Base-by-base conservation (phyloP, 257 asterid species). In the Mitragyna speciosa region DNA sequence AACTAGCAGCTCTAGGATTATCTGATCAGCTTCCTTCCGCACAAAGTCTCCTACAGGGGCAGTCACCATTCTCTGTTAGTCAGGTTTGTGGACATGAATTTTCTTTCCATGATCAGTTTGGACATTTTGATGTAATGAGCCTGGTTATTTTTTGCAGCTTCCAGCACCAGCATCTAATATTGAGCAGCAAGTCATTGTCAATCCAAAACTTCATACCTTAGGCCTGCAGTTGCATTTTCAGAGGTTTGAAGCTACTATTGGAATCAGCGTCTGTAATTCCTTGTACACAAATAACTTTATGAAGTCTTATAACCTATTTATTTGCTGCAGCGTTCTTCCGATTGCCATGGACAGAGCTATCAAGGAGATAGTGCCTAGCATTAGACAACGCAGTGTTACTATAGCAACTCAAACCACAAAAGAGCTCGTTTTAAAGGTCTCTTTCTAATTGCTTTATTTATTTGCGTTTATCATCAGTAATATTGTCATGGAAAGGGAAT, bases 391-490 rank as follows among this genome's bases (percentile, higher is more conserved):
- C 51, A 96, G 99, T 86, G 99, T 96, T 80, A 90, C 97, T 74
- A 94, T 96, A 78, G 98, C 99, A 79, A 91, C 98, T 82, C 98
- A 90, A 86, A 96, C 99, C 26, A 89, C 99, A 17, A 96, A 92
- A 87, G 99, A 96, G 82, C 97, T 96, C 78, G 99, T 96, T 83
- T 72, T 90, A 87, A 96, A 94, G 97, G 99, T 96, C 52, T 85
- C 30, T 66, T 56, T 73, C 64, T 30, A 7, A 26, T 36, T 39
- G 33, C 66, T 22, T 36, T 36, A 36, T 36, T 61, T 47, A 12
- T 70, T 43, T 36, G 22, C 26, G 41, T 65, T 33, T 39, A 9
- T 16, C 73, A 24, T 24, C 6, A 12, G 22, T 65, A 19, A 5
- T 19, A 20, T 51, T 70, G 30, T 47, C 20, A 20, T 71, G 30